Conservation (phyloP, 345 rosid species). For the Citrus sp. region DNA sequence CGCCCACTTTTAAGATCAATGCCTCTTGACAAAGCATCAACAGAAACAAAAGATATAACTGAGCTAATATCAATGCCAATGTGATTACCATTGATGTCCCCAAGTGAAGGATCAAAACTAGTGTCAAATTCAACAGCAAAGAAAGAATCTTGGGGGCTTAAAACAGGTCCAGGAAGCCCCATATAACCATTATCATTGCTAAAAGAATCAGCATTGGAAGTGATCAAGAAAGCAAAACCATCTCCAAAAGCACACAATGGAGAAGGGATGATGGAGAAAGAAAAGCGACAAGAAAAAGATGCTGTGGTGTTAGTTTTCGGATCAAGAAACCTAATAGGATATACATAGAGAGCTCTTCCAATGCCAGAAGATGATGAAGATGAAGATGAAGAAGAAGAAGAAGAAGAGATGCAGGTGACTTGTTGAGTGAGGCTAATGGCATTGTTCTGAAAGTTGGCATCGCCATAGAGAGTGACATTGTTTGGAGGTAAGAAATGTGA, state of each 20-base stretch:
- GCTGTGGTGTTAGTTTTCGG: slow-evolving; percentile 41
- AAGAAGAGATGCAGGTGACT: slow-evolving; percentile 28
- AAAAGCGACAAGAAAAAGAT: slow-evolving; percentile 65
- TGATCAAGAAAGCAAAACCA: slow-evolving; percentile 75
- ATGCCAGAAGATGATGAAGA: slow-evolving; percentile 34
- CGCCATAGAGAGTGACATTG: slow-evolving; percentile 68
- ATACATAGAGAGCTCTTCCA: slow-evolving; percentile 60
- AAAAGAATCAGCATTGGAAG: slow-evolving; percentile 67
- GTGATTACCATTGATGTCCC: slow-evolving; percentile 62
- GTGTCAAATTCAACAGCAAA: slow-evolving; percentile 84
- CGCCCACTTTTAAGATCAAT: slow-evolving; percentile 59
- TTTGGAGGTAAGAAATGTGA: slow-evolving; percentile 32
- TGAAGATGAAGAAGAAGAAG: slow-evolving; percentile 10
- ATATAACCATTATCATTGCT: slow-evolving; percentile 55
- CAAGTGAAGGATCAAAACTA: slow-evolving; percentile 43
- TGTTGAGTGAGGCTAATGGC: slow-evolving; percentile 69
- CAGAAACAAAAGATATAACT: slow-evolving; percentile 48
- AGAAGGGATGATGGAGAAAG: slow-evolving; percentile 56
- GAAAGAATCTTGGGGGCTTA: slow-evolving; percentile 47
- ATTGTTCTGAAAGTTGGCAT: slow-evolving; percentile 47
- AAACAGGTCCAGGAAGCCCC: slow-evolving; percentile 53
- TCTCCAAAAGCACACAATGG: slow-evolving; percentile 69
- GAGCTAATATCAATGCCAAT: slow-evolving; percentile 61
- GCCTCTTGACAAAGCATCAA: slow-evolving; percentile 45
- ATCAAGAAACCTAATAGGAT: slow-evolving; percentile 61